These are phyloP conservation scores for Leishmania braziliensis DNA, from an alignment of 208 protist genomes.

Conservation along the genomic window DNA sequence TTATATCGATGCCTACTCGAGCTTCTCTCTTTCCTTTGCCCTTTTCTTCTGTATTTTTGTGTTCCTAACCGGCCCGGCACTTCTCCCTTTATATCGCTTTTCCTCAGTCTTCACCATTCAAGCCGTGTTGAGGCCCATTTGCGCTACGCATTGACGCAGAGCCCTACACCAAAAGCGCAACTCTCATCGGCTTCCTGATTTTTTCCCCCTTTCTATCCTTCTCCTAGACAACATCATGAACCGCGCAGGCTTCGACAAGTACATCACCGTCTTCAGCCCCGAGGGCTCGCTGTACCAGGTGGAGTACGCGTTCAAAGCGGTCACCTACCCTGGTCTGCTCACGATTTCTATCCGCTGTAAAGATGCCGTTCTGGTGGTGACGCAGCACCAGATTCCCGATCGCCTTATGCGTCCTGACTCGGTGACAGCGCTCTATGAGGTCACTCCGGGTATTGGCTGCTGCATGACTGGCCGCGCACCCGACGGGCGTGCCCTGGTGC, in stretches of 20 bases:
- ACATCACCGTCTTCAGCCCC: conserved; percentile 99
- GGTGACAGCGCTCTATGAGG: conserved; percentile 95
- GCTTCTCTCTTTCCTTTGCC: neutral
- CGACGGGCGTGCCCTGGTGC: conserved; percentile 92
- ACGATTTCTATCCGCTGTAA: conserved; percentile 96
- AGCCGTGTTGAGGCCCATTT: neutral
- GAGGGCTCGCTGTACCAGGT: conserved; percentile 99
- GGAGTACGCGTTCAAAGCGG: conserved; percentile 99
- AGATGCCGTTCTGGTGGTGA: conserved; percentile 94
- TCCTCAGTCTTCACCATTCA: neutral
- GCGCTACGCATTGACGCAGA: neutral
- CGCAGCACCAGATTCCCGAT: conserved; percentile 98
- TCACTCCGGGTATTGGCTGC: conserved; percentile 94
- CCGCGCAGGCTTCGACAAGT: conserved; percentile 96
- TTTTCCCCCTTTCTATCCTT: neutral
- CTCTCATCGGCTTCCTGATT: neutral
- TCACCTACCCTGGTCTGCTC: conserved; percentile 96
- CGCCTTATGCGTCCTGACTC: conserved; percentile 96
- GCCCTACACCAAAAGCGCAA: neutral
- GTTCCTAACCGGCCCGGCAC: neutral
- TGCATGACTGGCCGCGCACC: conserved; percentile 95
- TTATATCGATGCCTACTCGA: neutral
- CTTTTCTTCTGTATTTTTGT: neutral
- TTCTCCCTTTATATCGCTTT: neutral
- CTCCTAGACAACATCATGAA: conserved; percentile 42